Evolutionary conservation across 768 basidiomycete genomes (phyloP).

Genomic region (Tulasnella sp.): DNA sequence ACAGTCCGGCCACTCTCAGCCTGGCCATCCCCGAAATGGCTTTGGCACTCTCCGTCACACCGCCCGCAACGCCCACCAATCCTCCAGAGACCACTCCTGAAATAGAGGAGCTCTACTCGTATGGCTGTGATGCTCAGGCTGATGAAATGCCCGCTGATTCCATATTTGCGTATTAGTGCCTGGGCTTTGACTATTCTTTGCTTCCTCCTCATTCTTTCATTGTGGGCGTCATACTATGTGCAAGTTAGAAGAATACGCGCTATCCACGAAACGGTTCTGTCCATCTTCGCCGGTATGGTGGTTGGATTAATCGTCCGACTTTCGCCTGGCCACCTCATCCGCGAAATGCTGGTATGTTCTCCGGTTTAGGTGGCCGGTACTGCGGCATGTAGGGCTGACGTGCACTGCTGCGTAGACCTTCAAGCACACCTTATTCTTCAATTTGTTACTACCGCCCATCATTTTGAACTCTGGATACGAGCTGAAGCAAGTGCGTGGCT

Average conservation of each 20-base stretch:
- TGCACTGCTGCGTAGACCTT: slow-evolving; percentile 63
- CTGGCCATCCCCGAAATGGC: background rate
- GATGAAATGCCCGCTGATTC: background rate
- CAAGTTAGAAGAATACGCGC: slow-evolving; percentile 95
- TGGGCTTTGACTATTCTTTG: slow-evolving; percentile 94
- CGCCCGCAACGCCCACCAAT: slow-evolving; percentile 3
- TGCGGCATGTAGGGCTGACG: background rate
- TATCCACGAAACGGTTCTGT: slow-evolving; percentile 92
- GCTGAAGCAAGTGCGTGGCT: slow-evolving; percentile 73
- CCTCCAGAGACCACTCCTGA: slow-evolving; percentile 23
- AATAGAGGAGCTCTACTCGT: slow-evolving; percentile 30
- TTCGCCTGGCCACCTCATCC: slow-evolving; percentile 87
- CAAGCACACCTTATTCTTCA: slow-evolving; percentile 96
- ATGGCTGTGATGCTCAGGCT: background rate
- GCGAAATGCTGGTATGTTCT: slow-evolving; percentile 89
- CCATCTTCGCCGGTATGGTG: slow-evolving; percentile 93
- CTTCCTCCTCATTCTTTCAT: slow-evolving; percentile 84
- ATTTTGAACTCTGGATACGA: slow-evolving; percentile 98
- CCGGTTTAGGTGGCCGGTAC: slow-evolving; percentile 24
- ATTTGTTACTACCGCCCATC: slow-evolving; percentile 94
- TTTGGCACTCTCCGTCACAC: background rate
- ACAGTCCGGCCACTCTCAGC: background rate
- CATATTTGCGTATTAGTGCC: slow-evolving; percentile 39
- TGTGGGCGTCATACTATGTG: slow-evolving; percentile 96
- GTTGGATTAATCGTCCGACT: slow-evolving; percentile 89